These are phyloP conservation scores for Ophiostoma australiae DNA, from an alignment of 2,329 filamentous ascomycete genomes.

Conservation along the genomic window DNA sequence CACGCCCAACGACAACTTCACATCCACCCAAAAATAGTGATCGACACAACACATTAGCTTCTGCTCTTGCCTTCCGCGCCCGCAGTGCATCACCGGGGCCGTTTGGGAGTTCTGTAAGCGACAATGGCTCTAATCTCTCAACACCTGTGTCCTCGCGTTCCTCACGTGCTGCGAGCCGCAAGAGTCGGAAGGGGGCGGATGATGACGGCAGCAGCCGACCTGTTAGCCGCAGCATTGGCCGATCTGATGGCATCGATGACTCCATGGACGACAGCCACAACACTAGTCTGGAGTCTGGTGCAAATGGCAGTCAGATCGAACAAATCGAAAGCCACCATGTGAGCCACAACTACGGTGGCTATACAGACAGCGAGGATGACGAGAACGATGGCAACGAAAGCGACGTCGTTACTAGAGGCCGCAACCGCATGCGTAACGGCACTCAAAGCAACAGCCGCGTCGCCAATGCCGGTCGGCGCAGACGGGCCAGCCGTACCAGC, in stretches of 20 bases:
- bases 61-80: background rate
- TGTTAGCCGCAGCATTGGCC: background rate
- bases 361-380: slow-evolving; percentile 8
- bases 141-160: background rate
- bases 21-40: background rate
- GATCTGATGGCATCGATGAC: background rate
- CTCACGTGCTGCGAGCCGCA: background rate
- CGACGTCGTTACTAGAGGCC: background rate
- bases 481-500: background rate
- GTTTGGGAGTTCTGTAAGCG: background rate
- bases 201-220: background rate
- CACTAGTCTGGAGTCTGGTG: background rate
- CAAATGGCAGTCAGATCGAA: background rate
- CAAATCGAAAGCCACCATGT: background rate
- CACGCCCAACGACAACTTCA: background rate
- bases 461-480: slow-evolving; percentile 2
- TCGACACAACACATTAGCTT: background rate
- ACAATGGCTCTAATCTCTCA: background rate
- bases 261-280: background rate
- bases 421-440: background rate
- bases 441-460: background rate
- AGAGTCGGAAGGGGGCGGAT: background rate
- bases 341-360: slow-evolving; percentile 3
- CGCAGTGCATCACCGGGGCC: background rate
- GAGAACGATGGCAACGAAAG: background rate